phyloP scores from a whole-genome alignment of 257 asterid genomes.

The Solanum ossicruentum region DNA sequence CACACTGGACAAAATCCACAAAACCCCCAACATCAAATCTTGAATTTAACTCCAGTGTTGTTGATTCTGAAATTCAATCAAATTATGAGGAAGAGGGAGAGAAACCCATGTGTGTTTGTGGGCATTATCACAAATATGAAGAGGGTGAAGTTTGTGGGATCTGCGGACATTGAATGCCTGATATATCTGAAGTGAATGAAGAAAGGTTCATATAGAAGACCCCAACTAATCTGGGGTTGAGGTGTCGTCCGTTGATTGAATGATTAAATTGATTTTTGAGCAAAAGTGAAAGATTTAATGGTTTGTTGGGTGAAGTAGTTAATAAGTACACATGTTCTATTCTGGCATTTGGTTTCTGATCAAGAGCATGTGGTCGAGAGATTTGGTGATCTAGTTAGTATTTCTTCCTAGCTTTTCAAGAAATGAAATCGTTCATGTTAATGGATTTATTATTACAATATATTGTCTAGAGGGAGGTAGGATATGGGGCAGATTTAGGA shows the following conservation, averaged over 20 bases:
- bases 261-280: not conserved
- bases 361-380: not conserved
- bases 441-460: not conserved
- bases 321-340: not conserved
- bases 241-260: not conserved
- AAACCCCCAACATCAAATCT: not conserved
- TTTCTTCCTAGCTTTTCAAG: not conserved
- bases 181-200: not conserved
- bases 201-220: not conserved
- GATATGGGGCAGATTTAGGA: not conserved
- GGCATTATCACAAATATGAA: conserved; percentile 80
- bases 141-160: conserved; percentile 86
- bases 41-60: not conserved
- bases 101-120: conserved; percentile 46
- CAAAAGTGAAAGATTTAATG: not conserved
- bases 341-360: not conserved
- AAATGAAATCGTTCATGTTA: not conserved
- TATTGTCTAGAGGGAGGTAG: not conserved
- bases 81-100: conserved; percentile 71
- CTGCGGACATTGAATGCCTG: conserved; percentile 85
- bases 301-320: not conserved
- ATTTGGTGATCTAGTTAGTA: not conserved
- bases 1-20: not conserved
- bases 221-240: not conserved
- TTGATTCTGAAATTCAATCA: not conserved